A percentile compares a stretch with the other conserved stretches of the same genome.
These are phyloP conservation scores for Paecilomyces formosus DNA, from an alignment of 2,329 filamentous ascomycete species.

Conservation along the genomic window DNA sequence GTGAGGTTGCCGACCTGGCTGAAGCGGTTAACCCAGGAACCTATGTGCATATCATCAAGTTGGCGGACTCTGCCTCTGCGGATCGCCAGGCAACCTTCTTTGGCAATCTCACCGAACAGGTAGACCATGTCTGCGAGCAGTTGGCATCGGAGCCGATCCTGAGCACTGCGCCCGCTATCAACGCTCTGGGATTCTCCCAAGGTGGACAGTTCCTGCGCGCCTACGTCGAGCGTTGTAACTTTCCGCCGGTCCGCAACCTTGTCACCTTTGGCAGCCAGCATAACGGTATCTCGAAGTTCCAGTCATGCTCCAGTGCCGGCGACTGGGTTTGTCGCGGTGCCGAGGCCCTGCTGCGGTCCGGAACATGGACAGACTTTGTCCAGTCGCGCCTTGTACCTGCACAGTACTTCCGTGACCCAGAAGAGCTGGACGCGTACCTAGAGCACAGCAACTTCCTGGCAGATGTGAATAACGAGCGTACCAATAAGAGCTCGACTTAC, in stretches of 20 bases:
- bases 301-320: slow-evolving; percentile 54
- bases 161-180: slow-evolving; percentile 71
- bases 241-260: slow-evolving; percentile 65
- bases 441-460: slow-evolving; percentile 80
- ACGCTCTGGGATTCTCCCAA: slow-evolving; percentile 91
- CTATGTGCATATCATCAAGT: slow-evolving; percentile 69
- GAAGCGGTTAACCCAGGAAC: slow-evolving; percentile 71
- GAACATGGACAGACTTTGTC: slow-evolving; percentile 72
- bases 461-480: slow-evolving; percentile 91
- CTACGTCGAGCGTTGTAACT: slow-evolving; percentile 81
- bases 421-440: slow-evolving; percentile 65
- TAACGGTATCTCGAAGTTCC: slow-evolving; percentile 82
- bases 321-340: slow-evolving; percentile 80
- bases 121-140: slow-evolving; percentile 68
- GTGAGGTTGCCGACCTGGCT: slow-evolving; percentile 62
- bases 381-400: slow-evolving; percentile 80
- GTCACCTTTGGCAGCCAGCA: slow-evolving; percentile 89
- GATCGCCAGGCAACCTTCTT: slow-evolving; percentile 85
- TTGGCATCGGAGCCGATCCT: slow-evolving; percentile 71
- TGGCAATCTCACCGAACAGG: slow-evolving; percentile 76
- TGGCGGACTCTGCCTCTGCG: slow-evolving; percentile 56
- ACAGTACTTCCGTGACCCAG: slow-evolving; percentile 80
- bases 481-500: slow-evolving; percentile 66
- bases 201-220: slow-evolving; percentile 93
- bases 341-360: slow-evolving; percentile 67